Evolutionary conservation across 2,329 filamentous ascomycete genomes (phyloP), one percentile per base, ranked within the genome.

Genomic region (Colletotrichum filicis): DNA sequence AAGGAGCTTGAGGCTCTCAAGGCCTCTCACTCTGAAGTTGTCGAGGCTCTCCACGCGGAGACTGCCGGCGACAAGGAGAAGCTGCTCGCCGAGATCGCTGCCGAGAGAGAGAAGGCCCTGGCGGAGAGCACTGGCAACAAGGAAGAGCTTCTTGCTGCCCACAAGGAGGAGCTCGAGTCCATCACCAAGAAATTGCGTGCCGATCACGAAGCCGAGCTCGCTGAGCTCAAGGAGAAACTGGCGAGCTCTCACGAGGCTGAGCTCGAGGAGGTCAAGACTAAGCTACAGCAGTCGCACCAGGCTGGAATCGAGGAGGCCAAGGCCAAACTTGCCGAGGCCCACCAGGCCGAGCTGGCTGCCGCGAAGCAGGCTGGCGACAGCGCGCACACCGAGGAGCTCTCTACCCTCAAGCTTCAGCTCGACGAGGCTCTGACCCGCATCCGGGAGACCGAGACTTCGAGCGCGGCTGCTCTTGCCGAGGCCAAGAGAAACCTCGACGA

Each of bases 241-340:
- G 57, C 89, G n/a, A 82, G 85, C n/a, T 76, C 79, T 0, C 81
- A 89, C 52, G 83, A 84, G 77, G 81, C 82, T 71, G 83, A 86
- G 49, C 79, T 82, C 35, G 81, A 80, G 2, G 76, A 82, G 7
- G 82, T 84, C 61, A 85, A 82, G 74, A 80, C 85, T 72, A 77
- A 82, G 62, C 71, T 81, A 0, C 62, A 79, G 26, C 76, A 80
- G 19, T 67, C 85, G 28, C 79, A 82, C 37, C 80, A 80, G 2
- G 76, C 82, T 8, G 82, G 84, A 61, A 84, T 81, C 71, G 80
- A 85, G 71, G 82, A 63, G 42, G 52, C 30, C 46, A 82, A 81
- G 74, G 78, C 83, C 58, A 77, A 82, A 57, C 68, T 81, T 1
- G 62, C 52, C n/a, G 60, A 53, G 46, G 66, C 85, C 26, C 79